Base-by-base conservation (phyloP, 441 rosid genomes). In the Gossypium trilobum region DNA sequence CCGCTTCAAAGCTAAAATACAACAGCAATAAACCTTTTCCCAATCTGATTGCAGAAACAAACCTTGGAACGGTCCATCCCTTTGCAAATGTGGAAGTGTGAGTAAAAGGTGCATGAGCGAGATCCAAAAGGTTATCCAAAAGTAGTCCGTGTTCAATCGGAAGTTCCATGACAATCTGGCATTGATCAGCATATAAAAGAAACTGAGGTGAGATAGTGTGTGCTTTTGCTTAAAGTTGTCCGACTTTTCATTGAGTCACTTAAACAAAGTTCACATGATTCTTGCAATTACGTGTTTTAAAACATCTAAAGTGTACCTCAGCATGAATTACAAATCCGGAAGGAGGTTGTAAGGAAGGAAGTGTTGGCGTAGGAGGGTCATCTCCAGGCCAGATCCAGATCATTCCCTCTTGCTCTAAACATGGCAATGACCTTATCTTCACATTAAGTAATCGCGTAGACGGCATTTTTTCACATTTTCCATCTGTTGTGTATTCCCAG, bases 61-160 rank as follows among this genome's bases (percentile, higher is more conserved):
- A 93, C 98, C 96, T 91, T 27, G 99, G 99, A 27, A 90, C 97
- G 72, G 80, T 84, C 99, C 99, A 94, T 61, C 99, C 99, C 85
- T 90, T 94, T 75, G 99, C 99, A 68, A 92, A 94, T 31, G 99
- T 94, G 20, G 97, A 89, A 17, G 97, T 94, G 79, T 94, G 99
- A 67, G 97, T 94, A 76, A 94, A 94, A 4, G 99, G 99, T 50
- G 99, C 99, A 65, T 94, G 99, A 1, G 97, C 97, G 19, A 91
- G 95, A 84, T 94, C 99, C 83, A 94, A 78, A 70, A 94, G 95
- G 79, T 94, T 94, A 79, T 92, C 99, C 61, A 94, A 74, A 77
- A 94, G 97, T 60, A 94, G 87, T 13, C 99, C 97, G 36, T 94
- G 99, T 85, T 94, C 97, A 59, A 94, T 95, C 0, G 99, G 97